Base-by-base conservation (phyloP, 169 alveolate species). In the Blepharisma undulans region DNA sequence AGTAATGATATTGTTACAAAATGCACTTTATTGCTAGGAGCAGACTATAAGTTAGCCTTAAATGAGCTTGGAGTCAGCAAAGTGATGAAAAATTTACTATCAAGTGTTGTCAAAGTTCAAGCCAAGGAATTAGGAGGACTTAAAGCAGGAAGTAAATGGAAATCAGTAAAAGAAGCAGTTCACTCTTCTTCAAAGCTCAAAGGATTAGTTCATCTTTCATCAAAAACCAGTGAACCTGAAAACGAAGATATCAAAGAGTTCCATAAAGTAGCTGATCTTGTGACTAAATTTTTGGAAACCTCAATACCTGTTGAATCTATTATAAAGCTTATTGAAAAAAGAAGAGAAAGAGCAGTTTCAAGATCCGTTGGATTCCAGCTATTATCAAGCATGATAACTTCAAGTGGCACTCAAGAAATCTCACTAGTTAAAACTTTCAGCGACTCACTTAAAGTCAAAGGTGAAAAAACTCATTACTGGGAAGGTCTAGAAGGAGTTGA, bases 161-260 rank as follows among this genome's bases (percentile, higher is more conserved):
- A 78, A 21, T 27, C 29, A 78, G 86, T 78, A 25, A 34, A 34
- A 78, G 60, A 32, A 36, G 77, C 77, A 19, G 77, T 84, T 34
- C 34, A 84, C 14, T 32, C 89, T 30, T 48, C 77, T 1, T 25
- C 29, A 25, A 34, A 48, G 60, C 36, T 84, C 5, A 84, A 60
- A 84, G 77, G 77, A 8, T 60, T 84, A 59, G 79, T 84, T 29
- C 27, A 60, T 0, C 27, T 84, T 34, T 22, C 48, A 27, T 19
- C 48, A 7, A 27, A 71, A 29, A 21, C 59, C 61, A 29, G 84
- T 4, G 36, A 86, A 7, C 36, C 89, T 82, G 89, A 82, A 7
- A 82, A 82, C 22, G 89, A 82, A 36, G 89, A 82, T 8, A 36
- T 82, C 8, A 86, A 86, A 36, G 91, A 86, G 72, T 86, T 86